Conservation (phyloP, 148 eudicot species). For the Chenopodium formosanum region DNA sequence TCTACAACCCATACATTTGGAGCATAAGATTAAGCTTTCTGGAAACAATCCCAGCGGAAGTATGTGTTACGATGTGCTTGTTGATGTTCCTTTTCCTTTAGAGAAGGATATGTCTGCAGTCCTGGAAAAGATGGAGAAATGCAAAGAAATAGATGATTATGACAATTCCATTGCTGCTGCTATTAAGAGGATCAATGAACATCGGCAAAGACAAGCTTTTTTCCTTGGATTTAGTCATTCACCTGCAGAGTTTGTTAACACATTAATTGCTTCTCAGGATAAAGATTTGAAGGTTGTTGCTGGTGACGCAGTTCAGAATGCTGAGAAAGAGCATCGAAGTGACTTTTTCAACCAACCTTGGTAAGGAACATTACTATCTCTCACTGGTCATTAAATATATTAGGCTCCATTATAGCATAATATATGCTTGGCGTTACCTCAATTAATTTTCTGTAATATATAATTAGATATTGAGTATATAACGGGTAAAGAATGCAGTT, state of each 20-base stretch:
- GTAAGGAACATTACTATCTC: constrained; percentile 43
- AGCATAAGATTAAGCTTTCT: constrained; percentile 79
- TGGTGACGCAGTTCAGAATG: constrained; percentile 63
- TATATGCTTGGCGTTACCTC: too few relatives aligned
- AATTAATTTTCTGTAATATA: too few relatives aligned
- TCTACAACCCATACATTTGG: constrained; percentile 80
- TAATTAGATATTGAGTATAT: too few relatives aligned
- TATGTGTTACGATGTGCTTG: constrained; percentile 79
- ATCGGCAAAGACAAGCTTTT: constrained; percentile 73
- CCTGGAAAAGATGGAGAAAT: constrained; percentile 58
- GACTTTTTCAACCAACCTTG: constrained; percentile 85
- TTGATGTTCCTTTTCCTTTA: constrained; percentile 73
- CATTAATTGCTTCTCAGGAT: constrained; percentile 76
- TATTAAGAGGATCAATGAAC: constrained; percentile 81
- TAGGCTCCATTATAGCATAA: not conserved
- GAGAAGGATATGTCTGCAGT: constrained; percentile 67
- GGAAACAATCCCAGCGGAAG: constrained; percentile 70
- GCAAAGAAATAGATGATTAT: constrained; percentile 81
- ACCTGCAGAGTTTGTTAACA: constrained; percentile 84
- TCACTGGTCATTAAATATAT: not conserved
- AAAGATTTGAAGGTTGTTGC: constrained; percentile 80
- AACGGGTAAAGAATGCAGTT: too few relatives aligned
- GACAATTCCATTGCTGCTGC: constrained; percentile 73
- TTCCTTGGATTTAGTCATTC: constrained; percentile 94
- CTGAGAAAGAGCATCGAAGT: constrained; percentile 69